phyloP scores from a whole-genome alignment of 257 asterid species.

The Nicotiana attenuata region DNA sequence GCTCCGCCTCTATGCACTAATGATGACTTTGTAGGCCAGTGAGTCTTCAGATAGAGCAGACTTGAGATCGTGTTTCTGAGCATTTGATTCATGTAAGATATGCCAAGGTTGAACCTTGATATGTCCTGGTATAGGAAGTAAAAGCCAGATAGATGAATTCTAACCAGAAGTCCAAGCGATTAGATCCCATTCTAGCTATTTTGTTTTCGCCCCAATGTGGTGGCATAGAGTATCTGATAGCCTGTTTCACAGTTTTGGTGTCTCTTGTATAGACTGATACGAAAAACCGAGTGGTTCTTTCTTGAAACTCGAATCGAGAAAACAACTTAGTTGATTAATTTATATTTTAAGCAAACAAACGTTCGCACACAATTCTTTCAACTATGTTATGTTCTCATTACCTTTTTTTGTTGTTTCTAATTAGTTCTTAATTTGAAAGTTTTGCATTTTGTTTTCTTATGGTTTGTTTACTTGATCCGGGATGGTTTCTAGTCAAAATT shows the following conservation, averaged over 20 bases:
- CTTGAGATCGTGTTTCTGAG: neutral
- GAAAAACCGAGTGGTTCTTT: neutral
- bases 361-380: neutral
- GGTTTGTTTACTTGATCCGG: neutral
- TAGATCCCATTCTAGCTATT: neutral
- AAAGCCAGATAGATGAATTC: neutral
- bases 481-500: neutral
- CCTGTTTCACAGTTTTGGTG: neutral
- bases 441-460: neutral
- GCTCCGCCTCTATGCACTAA: neutral
- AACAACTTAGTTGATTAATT: neutral
- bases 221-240: neutral
- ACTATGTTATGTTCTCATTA: neutral
- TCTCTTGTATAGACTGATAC: neutral
- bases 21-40: neutral
- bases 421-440: neutral
- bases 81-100: neutral
- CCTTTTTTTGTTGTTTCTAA: neutral
- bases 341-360: neutral
- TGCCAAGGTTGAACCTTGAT: neutral
- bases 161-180: neutral
- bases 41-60: neutral
- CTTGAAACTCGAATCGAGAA: neutral
- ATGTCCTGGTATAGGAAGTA: neutral
- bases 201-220: neutral